Base-by-base conservation (phyloP, 495 filamentous ascomycete genomes). In the Podospora australis region DNA sequence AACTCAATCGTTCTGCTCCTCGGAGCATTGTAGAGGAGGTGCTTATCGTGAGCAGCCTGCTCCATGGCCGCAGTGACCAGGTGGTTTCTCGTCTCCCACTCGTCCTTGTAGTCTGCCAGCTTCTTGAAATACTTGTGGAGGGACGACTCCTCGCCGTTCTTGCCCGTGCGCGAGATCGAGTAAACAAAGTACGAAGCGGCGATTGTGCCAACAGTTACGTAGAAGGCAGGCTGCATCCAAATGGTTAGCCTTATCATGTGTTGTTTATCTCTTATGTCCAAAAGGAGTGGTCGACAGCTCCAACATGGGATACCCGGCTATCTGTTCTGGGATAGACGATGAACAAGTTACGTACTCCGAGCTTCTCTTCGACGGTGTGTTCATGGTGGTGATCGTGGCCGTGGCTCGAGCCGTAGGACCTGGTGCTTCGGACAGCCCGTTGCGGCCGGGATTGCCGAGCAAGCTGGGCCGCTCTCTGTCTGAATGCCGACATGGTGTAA, bases 31-130 rank as follows among this genome's bases (percentile, higher is more conserved):
- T 54, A 44, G 44, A 74, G 56, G 20, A 76, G 63, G 50, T 72
- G 69, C 59, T 62, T 70, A 59, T 76, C 72, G 52, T 65, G 64
- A 41, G 70, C 70, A n/a, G 72, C 72, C 59, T 76, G 69, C 54
- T 73, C 59, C 40, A 71, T 39, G 0, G 65, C 46, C 14, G 64
- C 59, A 10, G 69, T 63, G 60, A 64, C 67, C 44, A 68, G 49
- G 25, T 60, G 39, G 58, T 72, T 73, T 57, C 63, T 64, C 41
- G 39, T 44, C 59, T 70, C 69, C 65, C 60, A 69, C 49, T 62
- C 44, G 43, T 65, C 60, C 44, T 57, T 56, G 56, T 65, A 62
- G 57, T 72, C 64, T 9, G 60, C 50, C 48, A 63, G 53, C 49
- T 57, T 54, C 20, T 45, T 36, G 24, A 72, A 39, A 63, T 62